Evolutionary conservation across 164 flowering plant genomes (phyloP).

Genomic region (Aristolochia contorta): DNA sequence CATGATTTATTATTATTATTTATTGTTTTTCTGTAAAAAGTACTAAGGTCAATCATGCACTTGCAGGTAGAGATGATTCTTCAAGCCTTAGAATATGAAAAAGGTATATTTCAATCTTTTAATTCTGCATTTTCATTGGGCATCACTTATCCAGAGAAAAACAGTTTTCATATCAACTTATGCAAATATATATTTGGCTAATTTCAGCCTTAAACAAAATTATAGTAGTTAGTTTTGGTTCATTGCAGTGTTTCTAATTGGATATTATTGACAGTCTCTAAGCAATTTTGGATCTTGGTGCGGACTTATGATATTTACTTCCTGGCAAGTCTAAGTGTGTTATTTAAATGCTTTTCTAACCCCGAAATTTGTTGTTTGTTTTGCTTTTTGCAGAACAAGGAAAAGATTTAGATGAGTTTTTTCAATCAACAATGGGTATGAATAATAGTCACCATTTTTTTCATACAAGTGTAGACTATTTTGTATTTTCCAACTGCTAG

Average conservation of each 20-base stretch:
- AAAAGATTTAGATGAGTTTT: slow-evolving; percentile 77
- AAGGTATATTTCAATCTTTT: slow-evolving; percentile 28
- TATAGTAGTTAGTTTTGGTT: too few relatives aligned
- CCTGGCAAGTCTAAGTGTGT: too few relatives aligned
- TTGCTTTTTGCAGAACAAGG: slow-evolving; percentile 70
- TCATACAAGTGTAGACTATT: too few relatives aligned
- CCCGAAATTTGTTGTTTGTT: neutral
- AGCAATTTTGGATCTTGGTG: too few relatives aligned
- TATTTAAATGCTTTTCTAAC: neutral
- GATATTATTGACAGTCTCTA: too few relatives aligned
- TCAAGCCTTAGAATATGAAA: slow-evolving; percentile 93
- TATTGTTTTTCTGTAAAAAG: neutral
- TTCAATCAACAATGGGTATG: slow-evolving; percentile 83
- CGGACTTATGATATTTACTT: too few relatives aligned
- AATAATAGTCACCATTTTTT: neutral
- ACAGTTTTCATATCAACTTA: too few relatives aligned
- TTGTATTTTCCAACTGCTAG: too few relatives aligned
- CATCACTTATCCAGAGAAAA: neutral
- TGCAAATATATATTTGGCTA: too few relatives aligned
- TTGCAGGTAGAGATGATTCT: slow-evolving; percentile 94
- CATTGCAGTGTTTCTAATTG: too few relatives aligned
- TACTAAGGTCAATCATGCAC: slow-evolving; percentile 4
- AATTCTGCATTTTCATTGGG: neutral
- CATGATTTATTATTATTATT: neutral
- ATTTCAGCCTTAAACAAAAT: too few relatives aligned